phyloP scores from a whole-genome alignment of 768 basidiomycete genomes.

The Suillus variegatus region DNA sequence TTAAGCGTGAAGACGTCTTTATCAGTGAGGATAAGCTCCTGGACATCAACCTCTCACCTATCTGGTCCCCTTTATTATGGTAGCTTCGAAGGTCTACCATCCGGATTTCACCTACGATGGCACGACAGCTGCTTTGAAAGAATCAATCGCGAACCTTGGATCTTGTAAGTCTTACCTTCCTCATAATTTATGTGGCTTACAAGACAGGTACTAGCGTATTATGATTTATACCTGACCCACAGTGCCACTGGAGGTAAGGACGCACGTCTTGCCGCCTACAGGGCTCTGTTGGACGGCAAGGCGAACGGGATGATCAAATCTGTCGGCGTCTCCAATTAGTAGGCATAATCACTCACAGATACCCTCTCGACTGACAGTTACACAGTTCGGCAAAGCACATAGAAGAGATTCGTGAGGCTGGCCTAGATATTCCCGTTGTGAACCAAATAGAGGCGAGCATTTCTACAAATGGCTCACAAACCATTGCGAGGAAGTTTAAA shows the following conservation, averaged over 20 bases:
- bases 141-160: slow-evolving; percentile 51
- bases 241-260: slow-evolving; percentile 58
- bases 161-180: slow-evolving; percentile 41
- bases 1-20: slow-evolving; percentile 55
- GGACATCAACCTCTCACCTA: neutral
- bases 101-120: slow-evolving; percentile 39
- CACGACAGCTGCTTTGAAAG: slow-evolving; percentile 54
- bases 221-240: slow-evolving; percentile 74
- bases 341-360: slow-evolving; percentile 19
- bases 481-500: neutral
- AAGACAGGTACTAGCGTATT: slow-evolving; percentile 41
- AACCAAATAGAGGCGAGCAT: slow-evolving; percentile 72
- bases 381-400: slow-evolving; percentile 62
- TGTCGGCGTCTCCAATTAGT: slow-evolving; percentile 81
- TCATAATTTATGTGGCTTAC: neutral
- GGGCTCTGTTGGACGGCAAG: slow-evolving; percentile 60
- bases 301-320: slow-evolving; percentile 57
- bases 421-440: slow-evolving; percentile 61
- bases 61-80: neutral
- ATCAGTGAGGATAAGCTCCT: slow-evolving; percentile 44
- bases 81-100: slow-evolving; percentile 13
- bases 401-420: slow-evolving; percentile 64
- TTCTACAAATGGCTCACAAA: neutral
- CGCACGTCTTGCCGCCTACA: slow-evolving; percentile 62
- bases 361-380: neutral